phyloP scores from a whole-genome alignment of 148 eudicot genomes.

The Rhododendron mucronatum region DNA sequence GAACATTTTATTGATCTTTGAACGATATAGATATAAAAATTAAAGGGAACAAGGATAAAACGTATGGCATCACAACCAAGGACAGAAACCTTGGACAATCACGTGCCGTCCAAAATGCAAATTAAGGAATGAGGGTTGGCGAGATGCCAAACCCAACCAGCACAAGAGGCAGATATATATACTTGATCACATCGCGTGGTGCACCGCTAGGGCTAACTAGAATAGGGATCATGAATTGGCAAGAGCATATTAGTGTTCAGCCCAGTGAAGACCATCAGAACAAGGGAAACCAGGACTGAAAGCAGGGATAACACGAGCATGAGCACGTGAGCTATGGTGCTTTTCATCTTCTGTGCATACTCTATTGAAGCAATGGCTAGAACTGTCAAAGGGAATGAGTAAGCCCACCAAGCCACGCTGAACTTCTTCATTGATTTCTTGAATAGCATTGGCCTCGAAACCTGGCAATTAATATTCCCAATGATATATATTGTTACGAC shows the following conservation, averaged over 20 bases:
- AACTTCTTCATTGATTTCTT: slow-evolving; percentile 33
- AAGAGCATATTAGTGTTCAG: slow-evolving; percentile 32
- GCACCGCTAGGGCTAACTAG: not conserved
- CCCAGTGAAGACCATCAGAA: slow-evolving; percentile 46
- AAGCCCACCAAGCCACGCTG: slow-evolving; percentile 74
- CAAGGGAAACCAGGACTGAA: slow-evolving; percentile 50
- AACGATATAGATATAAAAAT: too few species aligned
- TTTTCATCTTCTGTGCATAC: slow-evolving; percentile 42
- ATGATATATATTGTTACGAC: too few species aligned
- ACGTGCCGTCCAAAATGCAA: not conserved
- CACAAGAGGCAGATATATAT: not conserved
- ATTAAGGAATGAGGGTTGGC: too few species aligned
- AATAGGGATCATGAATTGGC: not conserved
- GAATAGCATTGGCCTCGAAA: slow-evolving; percentile 58
- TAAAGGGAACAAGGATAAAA: not conserved
- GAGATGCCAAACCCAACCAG: too few species aligned
- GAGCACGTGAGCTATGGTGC: slow-evolving; percentile 19
- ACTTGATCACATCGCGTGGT: not conserved
- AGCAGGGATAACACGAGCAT: slow-evolving; percentile 46
- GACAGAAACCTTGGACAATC: not conserved
- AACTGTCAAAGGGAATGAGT: slow-evolving; percentile 54
- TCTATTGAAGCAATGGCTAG: slow-evolving; percentile 27
- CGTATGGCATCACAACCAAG: not conserved
- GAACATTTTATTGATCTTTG: too few species aligned
- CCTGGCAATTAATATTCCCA: slow-evolving; percentile 37